Evolutionary conservation across 1,139 yeast genomes (phyloP).

Genomic region (Candida glucosophila): DNA sequence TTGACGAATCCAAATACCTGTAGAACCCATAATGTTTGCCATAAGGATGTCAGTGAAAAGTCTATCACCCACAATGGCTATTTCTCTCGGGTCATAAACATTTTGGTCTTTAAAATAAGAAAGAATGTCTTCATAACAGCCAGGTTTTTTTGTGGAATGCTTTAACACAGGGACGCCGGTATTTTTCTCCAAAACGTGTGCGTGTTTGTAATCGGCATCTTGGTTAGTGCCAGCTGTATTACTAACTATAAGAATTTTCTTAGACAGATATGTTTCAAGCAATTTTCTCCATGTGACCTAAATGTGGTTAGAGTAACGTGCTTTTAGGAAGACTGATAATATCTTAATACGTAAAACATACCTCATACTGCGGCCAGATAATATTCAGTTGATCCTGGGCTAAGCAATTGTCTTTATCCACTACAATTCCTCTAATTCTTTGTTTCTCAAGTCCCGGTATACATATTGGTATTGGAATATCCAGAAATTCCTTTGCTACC

Average conservation of each 20-base stretch:
- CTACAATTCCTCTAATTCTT: constrained; percentile 65
- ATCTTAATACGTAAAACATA: constrained; percentile 9
- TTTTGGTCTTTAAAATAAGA: constrained; percentile 44
- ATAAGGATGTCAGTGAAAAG: constrained; percentile 83
- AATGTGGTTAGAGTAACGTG: constrained; percentile 3
- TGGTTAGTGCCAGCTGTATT: constrained; percentile 90
- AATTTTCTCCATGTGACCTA: constrained; percentile 50
- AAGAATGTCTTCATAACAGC: constrained; percentile 67
- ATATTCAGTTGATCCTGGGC: constrained; percentile 76
- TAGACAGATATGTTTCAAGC: constrained; percentile 49
- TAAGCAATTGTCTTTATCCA: constrained; percentile 94
- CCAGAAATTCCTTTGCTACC: constrained; percentile 57
- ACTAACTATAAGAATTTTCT: constrained; percentile 70
- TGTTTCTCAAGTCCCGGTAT: constrained; percentile 20
- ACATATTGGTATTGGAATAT: constrained; percentile 37
- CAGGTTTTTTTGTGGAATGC: constrained; percentile 83
- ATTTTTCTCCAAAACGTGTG: constrained; percentile 49
- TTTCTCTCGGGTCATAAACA: constrained; percentile 47
- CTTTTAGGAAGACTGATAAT: no score
- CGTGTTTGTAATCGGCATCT: constrained; percentile 56
- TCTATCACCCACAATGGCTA: constrained; percentile 85
- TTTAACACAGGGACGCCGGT: constrained; percentile 74
- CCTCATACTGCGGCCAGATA: constrained; percentile 67
- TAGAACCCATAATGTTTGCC: constrained; percentile 91
- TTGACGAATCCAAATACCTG: constrained; percentile 73